Evolutionary conservation across 768 basidiomycete species (phyloP), one percentile per base, ranked within the genome.

Genomic region (Termitomyces sp.): DNA sequence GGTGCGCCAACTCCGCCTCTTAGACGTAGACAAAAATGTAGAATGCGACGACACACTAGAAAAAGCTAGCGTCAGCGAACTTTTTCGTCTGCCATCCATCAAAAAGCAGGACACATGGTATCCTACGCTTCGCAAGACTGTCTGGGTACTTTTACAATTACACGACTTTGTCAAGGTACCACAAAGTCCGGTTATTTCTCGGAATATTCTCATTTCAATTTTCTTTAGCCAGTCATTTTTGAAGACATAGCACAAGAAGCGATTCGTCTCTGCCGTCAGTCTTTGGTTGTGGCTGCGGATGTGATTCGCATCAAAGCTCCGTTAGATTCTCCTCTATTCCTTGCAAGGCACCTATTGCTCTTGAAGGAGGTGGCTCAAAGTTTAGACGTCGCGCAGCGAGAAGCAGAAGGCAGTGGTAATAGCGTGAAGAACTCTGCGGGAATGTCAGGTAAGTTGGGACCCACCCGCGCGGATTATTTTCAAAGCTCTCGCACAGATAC

Each of bases 181-280:
- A 15, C 12, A 37, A 27, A 13, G 34, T 37, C n/a, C 13, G 1
- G 12, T 15, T 0, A 27, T 2, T 37, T 47, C 36, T 58, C 7
- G 16, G 27, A 59, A 6, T 52, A 51, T 18, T n/a, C 52, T 31
- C 31, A 42, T 16, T 37, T 48, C 41, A 36, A 41, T 41, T 42
- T 34, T 45, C 11, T 36, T 6, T 59, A 98, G 95, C 87, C 91
- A n/a, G 88, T 86, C 1, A 95, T 98, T 58, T 99, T 97, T 59
- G 91, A 95, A 65, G 97, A 99, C 70, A 91, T 98, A 42, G 95
- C 96, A 0, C 92, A 95, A 73, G 95, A 98, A 73, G 93, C 95
- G 0, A 80, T 97, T 34, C 78, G 81, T 13, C 76, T 93, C 4
- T 96, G 95, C 69, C 84, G 88, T 37, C 81, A 88, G 59, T 96